Percentiles rank a stretch among this genome's conserved stretches.
These are phyloP conservation scores for Elaeis oleifera DNA, from an alignment of 202 grass and related monocot genomes.

Conservation along the genomic window DNA sequence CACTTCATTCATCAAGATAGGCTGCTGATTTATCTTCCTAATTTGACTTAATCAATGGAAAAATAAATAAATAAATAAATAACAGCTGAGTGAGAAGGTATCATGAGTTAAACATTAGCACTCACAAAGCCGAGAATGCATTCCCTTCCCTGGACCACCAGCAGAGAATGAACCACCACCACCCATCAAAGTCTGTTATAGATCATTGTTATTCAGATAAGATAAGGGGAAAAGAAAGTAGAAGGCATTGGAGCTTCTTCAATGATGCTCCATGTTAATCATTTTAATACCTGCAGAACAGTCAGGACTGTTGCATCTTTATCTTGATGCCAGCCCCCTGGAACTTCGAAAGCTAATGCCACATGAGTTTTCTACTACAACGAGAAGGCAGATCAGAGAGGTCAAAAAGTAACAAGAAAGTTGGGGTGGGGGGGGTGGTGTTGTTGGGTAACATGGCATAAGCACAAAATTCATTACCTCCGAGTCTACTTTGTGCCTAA, in stretches of 20 bases:
- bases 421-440: no score
- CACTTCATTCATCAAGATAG: no score
- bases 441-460: not conserved
- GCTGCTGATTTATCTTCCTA: no score
- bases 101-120: conserved; percentile 5
- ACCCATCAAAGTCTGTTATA: conserved; percentile 76
- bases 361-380: conserved; percentile 62
- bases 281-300: conserved; percentile 52
- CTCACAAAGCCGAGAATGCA: conserved; percentile 97
- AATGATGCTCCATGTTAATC: not conserved
- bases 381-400: conserved; percentile 18
- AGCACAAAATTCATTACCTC: conserved; percentile 37
- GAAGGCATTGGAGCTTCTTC: not conserved
- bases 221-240: conserved; percentile 9
- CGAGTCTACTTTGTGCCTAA: conserved; percentile 47
- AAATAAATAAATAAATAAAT: no score
- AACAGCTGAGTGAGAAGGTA: no score
- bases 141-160: conserved; percentile 94
- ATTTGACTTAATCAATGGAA: no score
- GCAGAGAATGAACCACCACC: conserved; percentile 91
- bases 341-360: conserved; percentile 84
- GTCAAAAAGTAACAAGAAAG: conserved; percentile 8
- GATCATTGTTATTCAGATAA: conserved; percentile 15
- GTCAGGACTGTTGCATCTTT: conserved; percentile 68
- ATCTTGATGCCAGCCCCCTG: conserved; percentile 76